Percentiles rank a stretch among this genome's conserved stretches.
Evolutionary conservation across 805 yeast species (phyloP).

Genomic region (Monosporozyma yasuniensis): DNA sequence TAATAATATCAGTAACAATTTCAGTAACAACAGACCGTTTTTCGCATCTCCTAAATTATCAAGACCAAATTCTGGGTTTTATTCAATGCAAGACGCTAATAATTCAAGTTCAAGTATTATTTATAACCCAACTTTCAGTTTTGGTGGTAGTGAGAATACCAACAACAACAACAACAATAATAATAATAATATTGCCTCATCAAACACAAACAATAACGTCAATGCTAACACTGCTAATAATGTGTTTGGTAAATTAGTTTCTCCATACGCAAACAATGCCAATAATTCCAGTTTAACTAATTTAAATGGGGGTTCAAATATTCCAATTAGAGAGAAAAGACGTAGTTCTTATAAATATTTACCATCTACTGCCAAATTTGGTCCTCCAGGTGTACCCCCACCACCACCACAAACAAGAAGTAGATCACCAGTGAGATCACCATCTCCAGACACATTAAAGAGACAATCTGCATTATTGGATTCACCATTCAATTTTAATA

Average conservation of each 20-base stretch:
- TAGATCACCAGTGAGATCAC: conserved; percentile 24
- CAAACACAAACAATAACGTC: not conserved
- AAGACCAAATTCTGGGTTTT: conserved; percentile 18
- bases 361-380: conserved; percentile 16
- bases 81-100: conserved; percentile 23
- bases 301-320: not conserved
- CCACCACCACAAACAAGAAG: conserved; percentile 22
- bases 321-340: conserved; percentile 12
- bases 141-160: conserved; percentile 24
- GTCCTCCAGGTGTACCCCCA: conserved; percentile 23
- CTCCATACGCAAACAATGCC: not conserved
- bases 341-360: conserved; percentile 25
- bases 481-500: conserved; percentile 24
- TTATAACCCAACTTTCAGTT: conserved; percentile 25
- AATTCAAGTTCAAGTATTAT: conserved; percentile 29
- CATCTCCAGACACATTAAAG: conserved; percentile 20
- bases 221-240: not conserved
- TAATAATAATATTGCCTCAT: not conserved
- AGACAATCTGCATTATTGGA: conserved; percentile 19
- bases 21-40: conserved; percentile 6
- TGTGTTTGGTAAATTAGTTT: not conserved
- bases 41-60: conserved; percentile 16
- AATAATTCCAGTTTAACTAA: not conserved
- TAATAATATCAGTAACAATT: not conserved
- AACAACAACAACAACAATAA: no score